Evolutionary conservation across 2,329 filamentous ascomycete species (phyloP).

Genomic region (Sclerotinia minor): DNA sequence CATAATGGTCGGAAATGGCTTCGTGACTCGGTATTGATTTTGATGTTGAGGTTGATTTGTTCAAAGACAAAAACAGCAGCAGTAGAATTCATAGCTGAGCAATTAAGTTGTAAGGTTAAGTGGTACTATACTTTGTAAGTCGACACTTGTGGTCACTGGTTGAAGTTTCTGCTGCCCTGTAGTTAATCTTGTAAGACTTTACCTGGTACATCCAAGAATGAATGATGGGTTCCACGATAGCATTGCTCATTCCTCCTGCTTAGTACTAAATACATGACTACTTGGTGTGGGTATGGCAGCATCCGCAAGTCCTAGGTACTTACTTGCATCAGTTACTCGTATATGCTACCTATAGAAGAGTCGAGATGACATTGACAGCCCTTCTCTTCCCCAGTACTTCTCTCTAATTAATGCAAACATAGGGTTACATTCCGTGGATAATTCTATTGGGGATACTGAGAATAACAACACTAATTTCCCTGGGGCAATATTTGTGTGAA

Average conservation of each 20-base stretch:
- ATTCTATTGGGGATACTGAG: background rate
- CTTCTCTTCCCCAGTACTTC: background rate
- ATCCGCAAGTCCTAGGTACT: background rate
- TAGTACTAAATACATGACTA: background rate
- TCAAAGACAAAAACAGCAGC: background rate
- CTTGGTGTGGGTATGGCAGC: background rate
- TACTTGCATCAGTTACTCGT: too few species aligned
- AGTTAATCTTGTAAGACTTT: background rate
- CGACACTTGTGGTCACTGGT: conserved; percentile 9
- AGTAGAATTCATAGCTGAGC: conserved; percentile 1
- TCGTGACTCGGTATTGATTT: background rate
- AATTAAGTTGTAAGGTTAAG: background rate
- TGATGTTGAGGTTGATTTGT: background rate
- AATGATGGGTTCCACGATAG: background rate
- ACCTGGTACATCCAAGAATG: background rate
- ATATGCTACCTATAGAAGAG: background rate
- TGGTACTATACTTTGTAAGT: background rate
- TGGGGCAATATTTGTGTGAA: background rate
- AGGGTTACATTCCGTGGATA: background rate
- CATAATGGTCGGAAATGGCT: background rate
- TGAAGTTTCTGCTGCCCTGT: conserved; percentile 8
- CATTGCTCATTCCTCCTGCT: background rate
- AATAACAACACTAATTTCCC: background rate
- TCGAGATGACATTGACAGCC: background rate
- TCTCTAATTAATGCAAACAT: background rate